Base-by-base conservation (phyloP, 805 yeast genomes). In the Saturnispora diversa region DNA sequence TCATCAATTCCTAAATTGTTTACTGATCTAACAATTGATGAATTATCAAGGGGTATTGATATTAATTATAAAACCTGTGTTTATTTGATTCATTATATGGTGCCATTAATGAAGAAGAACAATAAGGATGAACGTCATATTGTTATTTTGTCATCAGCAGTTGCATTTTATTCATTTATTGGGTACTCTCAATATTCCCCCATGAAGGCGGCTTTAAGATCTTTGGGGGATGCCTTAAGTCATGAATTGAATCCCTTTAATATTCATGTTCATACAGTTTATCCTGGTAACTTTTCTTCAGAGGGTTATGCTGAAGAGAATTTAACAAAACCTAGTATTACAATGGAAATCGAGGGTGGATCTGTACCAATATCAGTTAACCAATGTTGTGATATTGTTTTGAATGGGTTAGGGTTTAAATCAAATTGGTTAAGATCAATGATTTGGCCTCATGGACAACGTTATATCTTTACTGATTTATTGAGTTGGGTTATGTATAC, bases 171-270 rank as follows among this genome's bases (percentile, higher is more conserved):
- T 64, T 86, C 96, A 5, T 81, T 90, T 54, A 83, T 86, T 32
- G 99, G 99, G 0, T 92, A 92, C 57, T 72, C 78, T 0, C 90
- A 85, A 51, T 92, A 92, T 56, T 88, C 92, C 0, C 98, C 99
- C 1, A 60, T 78, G 49, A 92, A 92, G 57, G 80, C 85, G 0
- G 95, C 96, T 0, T 58, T 90, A 12, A 71, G 84, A 52, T 66
- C 94, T 0, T 63, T 92, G 11, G 79, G 87, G 0, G 83, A 82
- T 36, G 66, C 82, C 5, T 61, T 92, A 40, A 75, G 96, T 46
- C 96, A 88, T 50, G 99, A 92, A 56, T 67, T 82, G 31, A 53
- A 68, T 1, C 80, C 82, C 5, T 79, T 76, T 52, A 72, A 79
- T 44, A 77, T 80, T 47, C 63, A 80, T 21, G 83, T 92, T 0